Evolutionary conservation across 2,329 filamentous ascomycete species (phyloP).

Genomic region (Xylaria polymorpha): DNA sequence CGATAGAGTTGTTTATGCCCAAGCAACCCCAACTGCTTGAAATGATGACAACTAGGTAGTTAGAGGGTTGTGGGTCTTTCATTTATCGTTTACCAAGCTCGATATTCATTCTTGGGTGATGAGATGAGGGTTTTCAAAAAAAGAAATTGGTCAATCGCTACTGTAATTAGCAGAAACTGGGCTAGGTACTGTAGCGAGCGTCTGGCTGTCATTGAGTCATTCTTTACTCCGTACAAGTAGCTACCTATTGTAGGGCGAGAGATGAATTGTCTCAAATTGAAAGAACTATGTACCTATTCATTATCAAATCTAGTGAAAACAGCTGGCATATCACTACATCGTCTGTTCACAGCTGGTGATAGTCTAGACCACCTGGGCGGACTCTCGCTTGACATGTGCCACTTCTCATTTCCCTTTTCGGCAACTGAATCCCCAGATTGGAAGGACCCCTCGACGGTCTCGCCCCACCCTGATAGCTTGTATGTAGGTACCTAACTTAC

Average conservation of each 20-base stretch:
- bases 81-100: neutral
- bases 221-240: too few relatives aligned
- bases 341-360: constrained; percentile 18
- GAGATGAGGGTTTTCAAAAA: neutral
- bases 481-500: neutral
- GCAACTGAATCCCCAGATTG: constrained; percentile 23
- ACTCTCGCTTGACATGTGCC: neutral
- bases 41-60: neutral
- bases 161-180: neutral
- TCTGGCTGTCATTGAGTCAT: constrained; percentile 2
- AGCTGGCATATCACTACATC: neutral
- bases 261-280: too few relatives aligned
- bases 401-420: neutral
- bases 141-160: neutral
- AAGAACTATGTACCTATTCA: too few relatives aligned
- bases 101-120: neutral
- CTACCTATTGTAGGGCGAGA: too few relatives aligned
- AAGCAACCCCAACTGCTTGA: constrained; percentile 29
- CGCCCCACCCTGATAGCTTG: neutral
- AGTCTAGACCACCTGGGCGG: too few relatives aligned
- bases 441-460: constrained; percentile 28
- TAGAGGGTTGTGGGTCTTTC: neutral
- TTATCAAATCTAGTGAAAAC: neutral
- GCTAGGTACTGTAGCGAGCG: neutral
- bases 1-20: constrained; percentile 24